phyloP scores from a whole-genome alignment of 176 grass and related monocot genomes.

The Puya raimondii region DNA sequence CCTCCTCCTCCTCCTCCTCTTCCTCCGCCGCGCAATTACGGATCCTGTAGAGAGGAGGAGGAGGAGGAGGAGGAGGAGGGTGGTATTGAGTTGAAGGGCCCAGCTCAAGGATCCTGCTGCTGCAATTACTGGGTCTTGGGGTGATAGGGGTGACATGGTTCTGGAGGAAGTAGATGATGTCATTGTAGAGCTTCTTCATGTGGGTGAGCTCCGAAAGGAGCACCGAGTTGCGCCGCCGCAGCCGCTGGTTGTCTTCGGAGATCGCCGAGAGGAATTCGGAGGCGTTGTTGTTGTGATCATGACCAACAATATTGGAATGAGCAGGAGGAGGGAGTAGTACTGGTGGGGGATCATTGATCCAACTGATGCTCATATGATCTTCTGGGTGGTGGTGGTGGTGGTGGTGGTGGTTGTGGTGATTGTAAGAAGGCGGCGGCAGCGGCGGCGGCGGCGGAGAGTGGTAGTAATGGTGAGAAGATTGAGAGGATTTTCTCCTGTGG shows the following conservation, averaged over 20 bases:
- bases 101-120: constrained; percentile 43
- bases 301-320: too few species aligned
- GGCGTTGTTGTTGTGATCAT: neutral
- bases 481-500: constrained; percentile 68
- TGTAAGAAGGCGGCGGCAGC: constrained; percentile 20
- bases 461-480: constrained; percentile 20
- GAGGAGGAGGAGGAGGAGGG: neutral
- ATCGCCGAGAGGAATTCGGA: constrained; percentile 58
- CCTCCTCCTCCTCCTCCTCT: neutral
- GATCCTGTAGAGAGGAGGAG: too few species aligned
- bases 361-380: constrained; percentile 11
- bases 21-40: neutral
- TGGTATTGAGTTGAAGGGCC: constrained; percentile 3
- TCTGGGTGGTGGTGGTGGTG: constrained; percentile 36
- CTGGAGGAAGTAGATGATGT: constrained; percentile 93
- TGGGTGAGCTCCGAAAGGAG: constrained; percentile 75
- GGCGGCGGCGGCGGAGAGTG: constrained; percentile 19
- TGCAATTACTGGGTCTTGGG: constrained; percentile 19
- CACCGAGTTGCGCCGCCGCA: constrained; percentile 69
- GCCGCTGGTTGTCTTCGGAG: constrained; percentile 78
- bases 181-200: constrained; percentile 98
- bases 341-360: constrained; percentile 5
- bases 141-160: constrained; percentile 54
- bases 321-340: neutral
- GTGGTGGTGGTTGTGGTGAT: constrained; percentile 8